phyloP scores from a whole-genome alignment of 73 alveolate genomes.

The Urostyla sp. region DNA sequence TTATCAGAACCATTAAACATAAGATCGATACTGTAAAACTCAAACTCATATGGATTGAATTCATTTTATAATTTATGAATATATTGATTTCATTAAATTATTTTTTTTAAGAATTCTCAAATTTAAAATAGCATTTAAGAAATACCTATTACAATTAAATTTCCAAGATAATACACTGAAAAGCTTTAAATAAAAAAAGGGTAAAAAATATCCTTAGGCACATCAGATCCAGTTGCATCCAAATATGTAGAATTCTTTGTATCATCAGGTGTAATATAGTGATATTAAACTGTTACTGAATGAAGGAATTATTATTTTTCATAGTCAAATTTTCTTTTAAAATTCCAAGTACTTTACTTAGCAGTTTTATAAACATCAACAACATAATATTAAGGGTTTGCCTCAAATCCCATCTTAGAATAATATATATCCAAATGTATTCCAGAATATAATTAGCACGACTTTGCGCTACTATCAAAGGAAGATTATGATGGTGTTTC shows the following conservation, averaged over 20 bases:
- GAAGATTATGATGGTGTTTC: not conserved
- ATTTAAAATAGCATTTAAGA: too few relatives aligned
- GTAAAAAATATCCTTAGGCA: constrained; percentile 41
- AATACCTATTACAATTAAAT: too few relatives aligned
- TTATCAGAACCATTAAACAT: too few relatives aligned
- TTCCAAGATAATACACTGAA: too few relatives aligned
- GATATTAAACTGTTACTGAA: constrained; percentile 15
- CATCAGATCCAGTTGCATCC: not conserved
- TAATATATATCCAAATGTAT: constrained; percentile 14
- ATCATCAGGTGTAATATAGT: not conserved
- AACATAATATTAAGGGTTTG: constrained; percentile 42
- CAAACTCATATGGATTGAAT: too few relatives aligned
- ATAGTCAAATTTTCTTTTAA: constrained; percentile 7
- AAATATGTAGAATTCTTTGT: constrained; percentile 21
- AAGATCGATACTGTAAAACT: too few relatives aligned
- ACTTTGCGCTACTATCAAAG: not conserved
- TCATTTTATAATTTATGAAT: too few relatives aligned
- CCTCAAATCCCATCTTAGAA: constrained; percentile 47
- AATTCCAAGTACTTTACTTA: not conserved
- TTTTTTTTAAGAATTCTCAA: too few relatives aligned
- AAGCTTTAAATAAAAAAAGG: constrained; percentile 52
- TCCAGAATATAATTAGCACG: constrained; percentile 28
- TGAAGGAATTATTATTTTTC: not conserved
- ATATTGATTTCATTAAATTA: too few relatives aligned
- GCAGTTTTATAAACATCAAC: constrained; percentile 32